phyloP scores from a whole-genome alignment of 2,329 filamentous ascomycete genomes.

The Alternaria dauci region DNA sequence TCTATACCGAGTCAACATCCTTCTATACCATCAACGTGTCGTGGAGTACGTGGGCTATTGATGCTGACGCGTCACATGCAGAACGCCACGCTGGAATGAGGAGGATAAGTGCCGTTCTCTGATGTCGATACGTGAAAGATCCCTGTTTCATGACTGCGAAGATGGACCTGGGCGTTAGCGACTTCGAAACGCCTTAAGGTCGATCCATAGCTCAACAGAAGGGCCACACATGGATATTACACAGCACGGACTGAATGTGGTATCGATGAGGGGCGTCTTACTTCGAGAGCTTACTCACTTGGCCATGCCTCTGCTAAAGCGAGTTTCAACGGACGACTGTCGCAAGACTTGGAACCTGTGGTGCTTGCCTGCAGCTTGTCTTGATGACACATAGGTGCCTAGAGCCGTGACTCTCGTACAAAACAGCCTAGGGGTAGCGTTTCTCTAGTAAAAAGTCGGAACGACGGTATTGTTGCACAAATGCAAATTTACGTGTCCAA shows the following conservation, averaged over 20 bases:
- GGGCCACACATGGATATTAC: neutral
- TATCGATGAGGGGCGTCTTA: neutral
- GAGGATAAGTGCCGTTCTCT: neutral
- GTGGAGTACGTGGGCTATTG: neutral
- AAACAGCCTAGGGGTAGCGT: neutral
- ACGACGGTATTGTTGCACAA: neutral
- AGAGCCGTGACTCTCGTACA: neutral
- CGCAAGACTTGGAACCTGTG: neutral
- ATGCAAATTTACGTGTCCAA: neutral
- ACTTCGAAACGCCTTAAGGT: neutral
- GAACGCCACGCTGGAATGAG: neutral
- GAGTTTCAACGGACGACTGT: neutral
- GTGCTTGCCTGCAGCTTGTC: neutral
- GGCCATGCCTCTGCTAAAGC: neutral
- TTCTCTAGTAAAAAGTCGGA: neutral
- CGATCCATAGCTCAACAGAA: neutral
- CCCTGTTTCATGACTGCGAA: neutral
- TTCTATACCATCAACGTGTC: neutral
- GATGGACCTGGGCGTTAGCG: neutral
- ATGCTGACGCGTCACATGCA: constrained; percentile 5
- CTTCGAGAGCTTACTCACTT: neutral
- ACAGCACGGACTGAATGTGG: neutral
- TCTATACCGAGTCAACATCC: neutral
- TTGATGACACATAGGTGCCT: neutral
- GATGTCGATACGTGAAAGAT: neutral